Base-by-base conservation (phyloP, 2,329 filamentous ascomycete genomes). In the Sordariomycetes sp. region DNA sequence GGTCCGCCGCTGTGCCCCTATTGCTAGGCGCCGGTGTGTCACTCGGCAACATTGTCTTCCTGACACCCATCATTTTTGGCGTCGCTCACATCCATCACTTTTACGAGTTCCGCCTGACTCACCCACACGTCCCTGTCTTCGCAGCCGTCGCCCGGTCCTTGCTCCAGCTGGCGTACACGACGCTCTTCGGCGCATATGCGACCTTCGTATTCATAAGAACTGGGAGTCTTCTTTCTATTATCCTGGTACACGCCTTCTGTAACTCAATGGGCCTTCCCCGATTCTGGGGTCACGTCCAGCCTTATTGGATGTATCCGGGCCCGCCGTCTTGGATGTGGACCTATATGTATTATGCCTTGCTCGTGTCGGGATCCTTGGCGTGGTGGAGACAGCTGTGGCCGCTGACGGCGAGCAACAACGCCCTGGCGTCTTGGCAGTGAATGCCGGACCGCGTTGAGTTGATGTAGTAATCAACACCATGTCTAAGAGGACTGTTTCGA, bases 1-100 rank as follows among this genome's bases (percentile, higher is more conserved):
- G 94, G 67, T 90, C 90, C 3, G 84, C 91, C 63, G 86, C 92
- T 57, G 80, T 97, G 46, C 89, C 93, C 1, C 79, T 97, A 12
- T 86, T 97, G 67, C 75, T 97, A 34, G 76, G 91, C 55, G 85
- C 90, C 22, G 80, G 79, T 52, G 75, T 83, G 55, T 77, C 79
- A 51, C 66, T 77, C 32, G 62, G 67, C 2, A 75, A 75, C 48
- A 90, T 89, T 62, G 82, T 96, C 66, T 90, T 96, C 72, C 74
- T 90, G 12, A 89, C 90, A 1, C 93, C 93, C 7, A 75, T 97
- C 12, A 87, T 96, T 70, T 97, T 97, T 68, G 93, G 93, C 56
- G 84, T 96, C 52, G 92, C 94, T 8, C 94, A 99, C 73, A 73
- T 96, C 54, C 93, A 99, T 72, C 94, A 99, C 73, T 90, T 96